A percentile compares a stretch with the other conserved stretches of the same genome.
These are phyloP conservation scores for Pichia thaimueangensis DNA, from an alignment of 805 yeast species.

Conservation along the genomic window DNA sequence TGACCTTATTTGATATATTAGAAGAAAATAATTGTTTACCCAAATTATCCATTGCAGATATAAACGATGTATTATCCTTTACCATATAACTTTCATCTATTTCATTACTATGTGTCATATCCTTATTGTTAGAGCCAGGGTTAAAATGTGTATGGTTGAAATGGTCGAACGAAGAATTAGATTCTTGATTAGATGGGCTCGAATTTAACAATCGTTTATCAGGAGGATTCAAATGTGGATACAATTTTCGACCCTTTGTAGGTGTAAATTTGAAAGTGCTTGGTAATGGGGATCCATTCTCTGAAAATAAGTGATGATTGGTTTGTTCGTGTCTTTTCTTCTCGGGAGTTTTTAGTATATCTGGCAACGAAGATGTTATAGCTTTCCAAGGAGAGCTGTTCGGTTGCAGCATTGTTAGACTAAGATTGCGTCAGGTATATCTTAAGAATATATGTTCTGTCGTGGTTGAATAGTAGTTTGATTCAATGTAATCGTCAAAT, in stretches of 20 bases:
- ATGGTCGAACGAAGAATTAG: slow-evolving; percentile 2
- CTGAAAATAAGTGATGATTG: not conserved
- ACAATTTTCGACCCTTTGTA: slow-evolving; percentile 23
- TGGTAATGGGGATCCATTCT: slow-evolving; percentile 21
- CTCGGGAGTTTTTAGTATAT: slow-evolving; percentile 9
- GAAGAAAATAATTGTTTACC: slow-evolving; percentile 43
- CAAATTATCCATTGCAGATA: slow-evolving; percentile 29
- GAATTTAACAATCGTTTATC: slow-evolving; percentile 1
- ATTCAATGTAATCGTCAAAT: no score
- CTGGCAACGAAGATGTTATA: not conserved
- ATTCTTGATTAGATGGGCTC: not conserved
- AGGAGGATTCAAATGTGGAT: slow-evolving; percentile 21
- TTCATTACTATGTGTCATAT: slow-evolving; percentile 10
- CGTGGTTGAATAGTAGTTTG: no score
- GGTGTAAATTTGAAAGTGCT: slow-evolving; percentile 27
- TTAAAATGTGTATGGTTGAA: no score
- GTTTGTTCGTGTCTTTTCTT: slow-evolving; percentile 1
- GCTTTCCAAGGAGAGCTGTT: slow-evolving; percentile 9
- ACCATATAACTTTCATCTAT: slow-evolving; percentile 26
- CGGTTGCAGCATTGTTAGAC: slow-evolving; percentile 7
- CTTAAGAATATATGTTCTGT: no score
- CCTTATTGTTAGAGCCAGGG: no score
- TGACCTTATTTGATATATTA: slow-evolving; percentile 38
- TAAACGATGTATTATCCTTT: slow-evolving; percentile 25
- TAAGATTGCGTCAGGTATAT: no score